Evolutionary conservation across 352 stramenopile genomes (phyloP).

Genomic region (Globisporangium okanoganense): DNA sequence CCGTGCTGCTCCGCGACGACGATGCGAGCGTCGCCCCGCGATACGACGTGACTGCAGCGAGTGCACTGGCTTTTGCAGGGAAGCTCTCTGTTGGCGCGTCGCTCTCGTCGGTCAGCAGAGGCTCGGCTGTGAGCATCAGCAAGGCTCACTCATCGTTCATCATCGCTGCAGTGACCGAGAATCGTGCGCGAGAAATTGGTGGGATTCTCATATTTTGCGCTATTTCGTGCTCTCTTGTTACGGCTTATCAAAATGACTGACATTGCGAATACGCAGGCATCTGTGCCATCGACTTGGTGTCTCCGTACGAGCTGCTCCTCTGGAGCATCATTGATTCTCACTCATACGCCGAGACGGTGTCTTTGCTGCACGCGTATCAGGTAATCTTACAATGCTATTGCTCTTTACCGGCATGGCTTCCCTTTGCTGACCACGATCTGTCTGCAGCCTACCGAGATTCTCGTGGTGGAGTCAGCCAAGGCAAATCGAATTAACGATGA

Average conservation of each 20-base stretch:
- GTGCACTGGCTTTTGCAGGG: background rate
- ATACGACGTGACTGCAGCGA: slow-evolving; percentile 15
- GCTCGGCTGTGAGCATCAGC: background rate
- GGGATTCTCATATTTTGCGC: background rate
- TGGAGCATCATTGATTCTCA: slow-evolving; percentile 82
- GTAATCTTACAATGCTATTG: slow-evolving; percentile 15
- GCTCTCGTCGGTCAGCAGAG: slow-evolving; percentile 4
- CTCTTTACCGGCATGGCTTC: background rate
- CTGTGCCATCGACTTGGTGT: slow-evolving; percentile 64
- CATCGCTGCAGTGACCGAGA: slow-evolving; percentile 16
- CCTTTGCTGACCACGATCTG: background rate
- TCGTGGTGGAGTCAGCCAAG: slow-evolving; percentile 63
- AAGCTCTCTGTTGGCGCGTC: background rate
- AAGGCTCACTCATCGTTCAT: slow-evolving; percentile 15
- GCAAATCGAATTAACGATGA: slow-evolving; percentile 64
- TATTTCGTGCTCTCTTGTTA: background rate
- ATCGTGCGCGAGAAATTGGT: slow-evolving; percentile 18
- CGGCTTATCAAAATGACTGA: too few relatives aligned
- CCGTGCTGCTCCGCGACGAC: slow-evolving; percentile 11
- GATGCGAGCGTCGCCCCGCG: background rate
- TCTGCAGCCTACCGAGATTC: slow-evolving; percentile 61
- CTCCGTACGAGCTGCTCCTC: slow-evolving; percentile 66
- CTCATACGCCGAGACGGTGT: slow-evolving; percentile 65
- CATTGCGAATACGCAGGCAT: slow-evolving; percentile 27
- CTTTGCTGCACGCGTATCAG: slow-evolving; percentile 68